phyloP scores from a whole-genome alignment of 768 basidiomycete species.

The Lyophyllum semitale region DNA sequence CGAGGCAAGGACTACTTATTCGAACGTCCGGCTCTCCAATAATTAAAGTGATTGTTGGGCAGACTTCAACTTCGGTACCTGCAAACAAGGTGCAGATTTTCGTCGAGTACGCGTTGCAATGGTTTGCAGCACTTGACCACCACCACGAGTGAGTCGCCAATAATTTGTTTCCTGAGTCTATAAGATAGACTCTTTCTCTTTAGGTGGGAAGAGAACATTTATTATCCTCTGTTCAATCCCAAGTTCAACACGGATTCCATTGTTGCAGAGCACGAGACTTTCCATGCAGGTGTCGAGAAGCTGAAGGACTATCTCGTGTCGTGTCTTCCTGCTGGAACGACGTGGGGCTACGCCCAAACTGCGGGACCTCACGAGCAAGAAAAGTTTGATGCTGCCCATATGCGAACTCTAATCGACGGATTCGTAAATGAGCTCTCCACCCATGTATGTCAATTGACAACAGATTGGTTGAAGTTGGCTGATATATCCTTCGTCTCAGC shows the following conservation, averaged over 20 bases:
- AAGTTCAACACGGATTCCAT: conserved; percentile 20
- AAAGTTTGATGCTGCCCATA: conserved; percentile 6
- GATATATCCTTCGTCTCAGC: neutral
- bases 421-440: conserved; percentile 13
- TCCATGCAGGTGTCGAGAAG: conserved; percentile 15
- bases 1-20: conserved; percentile 7
- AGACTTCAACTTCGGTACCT: conserved; percentile 11
- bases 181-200: neutral
- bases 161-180: neutral
- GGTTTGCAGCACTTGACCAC: conserved; percentile 18
- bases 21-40: neutral
- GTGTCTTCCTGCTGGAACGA: conserved; percentile 18
- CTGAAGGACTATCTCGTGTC: conserved; percentile 20
- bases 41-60: neutral
- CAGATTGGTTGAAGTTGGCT: neutral
- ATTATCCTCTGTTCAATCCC: conserved; percentile 18
- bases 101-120: conserved; percentile 18
- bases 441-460: conserved; percentile 9
- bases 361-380: conserved; percentile 8
- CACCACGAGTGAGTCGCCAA: conserved; percentile 15
- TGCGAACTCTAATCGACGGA: conserved; percentile 12
- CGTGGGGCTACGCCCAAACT: conserved; percentile 20
- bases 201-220: conserved; percentile 21
- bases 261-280: conserved; percentile 19
- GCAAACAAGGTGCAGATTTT: conserved; percentile 10